Base-by-base conservation (phyloP, 345 rosid species). In the Kernera saxatilis region DNA sequence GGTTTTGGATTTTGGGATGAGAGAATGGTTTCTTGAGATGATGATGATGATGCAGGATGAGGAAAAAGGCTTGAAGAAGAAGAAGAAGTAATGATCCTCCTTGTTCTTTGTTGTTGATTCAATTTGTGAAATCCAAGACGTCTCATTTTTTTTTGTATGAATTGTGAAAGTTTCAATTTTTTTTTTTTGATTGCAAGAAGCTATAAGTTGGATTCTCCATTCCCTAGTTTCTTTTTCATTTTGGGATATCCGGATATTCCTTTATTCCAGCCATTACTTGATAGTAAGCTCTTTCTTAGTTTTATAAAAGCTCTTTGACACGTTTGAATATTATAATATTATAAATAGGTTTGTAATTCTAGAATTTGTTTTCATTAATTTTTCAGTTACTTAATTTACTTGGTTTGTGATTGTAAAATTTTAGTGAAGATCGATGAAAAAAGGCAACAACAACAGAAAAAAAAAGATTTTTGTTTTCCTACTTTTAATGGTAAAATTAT, bases 21-120 rank as follows among this genome's bases (percentile, higher is more conserved):
- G 48, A 30, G 27, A 33, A 21, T 44, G 48, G 56, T 45, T 69
- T 57, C 48, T 44, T 44, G 56, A 54, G 14, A 27, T 53, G 72
- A 67, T 54, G 14, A 27, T 53, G 72, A 67, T 54, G 72, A 27
- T 53, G 72, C 33, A 68, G 22, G 53, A 55, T 37, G 50, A 55
- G 19, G 66, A 57, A 56, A 29, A 57, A 33, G 0, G 8, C 6
- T 57, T 17, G 73, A 46, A 22, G 57, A 69, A 43, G 64, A 29
- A 41, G 55, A 27, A 52, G 58, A 53, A 29, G 60, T 56, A 11
- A 56, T 32, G n/a, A 56, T 41, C 41, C 5, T 64, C 22, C 56
- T 64, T 63, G 29, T 45, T 67, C 54, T 55, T 55, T 21, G 35
- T 55, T 21, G 35, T 19, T 46, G 43, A 30, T 64, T 68, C n/a